Conservation (phyloP, 1,284 basidiomycete species). For the Paramarasmius palmivorus region DNA sequence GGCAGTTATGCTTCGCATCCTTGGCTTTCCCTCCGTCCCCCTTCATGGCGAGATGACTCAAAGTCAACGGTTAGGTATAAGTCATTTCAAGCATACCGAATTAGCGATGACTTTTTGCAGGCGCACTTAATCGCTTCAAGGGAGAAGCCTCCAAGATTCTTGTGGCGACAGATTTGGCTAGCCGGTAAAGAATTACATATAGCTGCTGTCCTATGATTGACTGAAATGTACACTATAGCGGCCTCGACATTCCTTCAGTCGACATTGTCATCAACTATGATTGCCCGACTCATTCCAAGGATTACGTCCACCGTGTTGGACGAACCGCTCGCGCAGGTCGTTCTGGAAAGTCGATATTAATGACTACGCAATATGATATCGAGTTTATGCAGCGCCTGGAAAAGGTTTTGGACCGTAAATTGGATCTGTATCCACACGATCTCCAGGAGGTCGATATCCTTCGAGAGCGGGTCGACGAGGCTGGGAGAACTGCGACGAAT, state of each 20-base stretch:
- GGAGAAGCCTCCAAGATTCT: conserved; percentile 86
- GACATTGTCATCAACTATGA: conserved; percentile 99
- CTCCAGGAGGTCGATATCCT: conserved; percentile 88
- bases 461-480: conserved; percentile 89
- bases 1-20: conserved; percentile 84
- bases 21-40: conserved; percentile 95
- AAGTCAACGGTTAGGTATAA: too few relatives aligned
- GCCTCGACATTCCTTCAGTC: conserved; percentile 94
- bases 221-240: conserved; percentile 45
- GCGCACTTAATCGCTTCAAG: conserved; percentile 96
- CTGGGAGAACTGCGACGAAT: conserved; percentile 77
- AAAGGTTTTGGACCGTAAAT: conserved; percentile 87
- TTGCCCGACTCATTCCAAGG: conserved; percentile 97
- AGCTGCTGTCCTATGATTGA: neutral
- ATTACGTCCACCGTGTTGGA: conserved; percentile 98
- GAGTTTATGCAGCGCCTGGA: conserved; percentile 96
- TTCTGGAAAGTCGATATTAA: conserved; percentile 91
- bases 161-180: conserved; percentile 95
- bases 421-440: conserved; percentile 89
- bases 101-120: conserved; percentile 40
- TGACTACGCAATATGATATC: conserved; percentile 98
- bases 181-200: conserved; percentile 65
- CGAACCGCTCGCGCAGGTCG: conserved; percentile 96
- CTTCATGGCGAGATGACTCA: conserved; percentile 32
- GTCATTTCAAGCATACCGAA: too few relatives aligned